Conservation (phyloP, 2,329 filamentous ascomycete species). For the Chaetomium sp. region DNA sequence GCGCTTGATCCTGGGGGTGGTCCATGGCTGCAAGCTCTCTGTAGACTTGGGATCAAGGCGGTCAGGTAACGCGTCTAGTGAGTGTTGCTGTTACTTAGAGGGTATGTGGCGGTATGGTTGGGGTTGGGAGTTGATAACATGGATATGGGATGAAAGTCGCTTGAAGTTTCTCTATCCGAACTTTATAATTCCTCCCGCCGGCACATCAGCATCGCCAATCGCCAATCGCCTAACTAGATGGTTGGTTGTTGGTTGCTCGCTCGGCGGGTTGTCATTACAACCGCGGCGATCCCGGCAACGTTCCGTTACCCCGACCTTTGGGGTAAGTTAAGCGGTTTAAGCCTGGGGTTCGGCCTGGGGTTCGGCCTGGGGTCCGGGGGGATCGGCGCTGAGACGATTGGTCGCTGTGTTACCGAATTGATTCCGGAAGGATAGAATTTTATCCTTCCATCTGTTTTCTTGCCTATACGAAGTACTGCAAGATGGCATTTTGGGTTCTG, state of each 20-base stretch:
- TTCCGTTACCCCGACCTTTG: conserved; percentile 30
- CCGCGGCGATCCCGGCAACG: conserved; percentile 7
- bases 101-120: not conserved
- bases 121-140: not conserved
- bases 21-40: conserved; percentile 28
- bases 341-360: conserved; percentile 18
- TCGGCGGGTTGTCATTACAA: conserved; percentile 8
- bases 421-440: not conserved
- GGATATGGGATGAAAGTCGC: not conserved
- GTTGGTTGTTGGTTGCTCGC: not conserved
- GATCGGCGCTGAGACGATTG: conserved; percentile 27
- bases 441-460: not conserved
- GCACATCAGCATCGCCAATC: not conserved
- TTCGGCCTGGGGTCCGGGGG: conserved; percentile 27
- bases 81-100: not conserved
- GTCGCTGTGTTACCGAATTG: conserved; percentile 17
- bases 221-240: not conserved
- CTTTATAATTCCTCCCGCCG: not conserved
- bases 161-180: not conserved
- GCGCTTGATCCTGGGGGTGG: conserved; percentile 55
- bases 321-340: not conserved
- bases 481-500: no score
- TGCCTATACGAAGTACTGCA: no score
- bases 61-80: not conserved
- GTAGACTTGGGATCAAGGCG: not conserved